These are phyloP conservation scores for Neurospora crassa DNA, from an alignment of 2,329 filamentous ascomycete species.

Conservation along the genomic window DNA sequence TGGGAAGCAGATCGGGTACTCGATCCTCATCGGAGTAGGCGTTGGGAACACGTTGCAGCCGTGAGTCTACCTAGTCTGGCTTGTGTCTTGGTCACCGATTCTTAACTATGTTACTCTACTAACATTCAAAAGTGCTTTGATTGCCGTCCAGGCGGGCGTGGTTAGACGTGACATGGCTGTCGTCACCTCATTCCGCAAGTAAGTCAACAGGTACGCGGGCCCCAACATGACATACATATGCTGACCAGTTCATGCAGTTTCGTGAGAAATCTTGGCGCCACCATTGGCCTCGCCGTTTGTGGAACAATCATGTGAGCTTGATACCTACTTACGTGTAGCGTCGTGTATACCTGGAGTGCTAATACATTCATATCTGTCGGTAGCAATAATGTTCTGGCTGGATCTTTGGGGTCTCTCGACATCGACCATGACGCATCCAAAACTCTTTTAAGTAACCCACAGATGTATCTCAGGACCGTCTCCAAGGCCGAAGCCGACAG, in stretches of 20 bases:
- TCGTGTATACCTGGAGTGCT: neutral
- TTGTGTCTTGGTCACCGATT: neutral
- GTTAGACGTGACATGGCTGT: constrained; percentile 36
- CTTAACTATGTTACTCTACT: constrained; percentile 2
- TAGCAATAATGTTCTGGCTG: constrained; percentile 29
- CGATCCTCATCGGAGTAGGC: constrained; percentile 40
- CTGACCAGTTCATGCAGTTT: constrained; percentile 21
- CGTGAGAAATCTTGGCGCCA: constrained; percentile 29
- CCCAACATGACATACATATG: neutral
- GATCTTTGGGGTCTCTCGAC: constrained; percentile 20
- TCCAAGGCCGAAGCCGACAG: constrained; percentile 20
- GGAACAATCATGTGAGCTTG: constrained; percentile 26
- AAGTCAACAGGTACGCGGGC: constrained; percentile 8
- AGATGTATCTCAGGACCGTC: constrained; percentile 23
- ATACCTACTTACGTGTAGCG: neutral
- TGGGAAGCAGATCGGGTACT: constrained; percentile 45
- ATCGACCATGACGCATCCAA: constrained; percentile 16
- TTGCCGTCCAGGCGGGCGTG: constrained; percentile 48
- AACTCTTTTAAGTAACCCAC: constrained; percentile 25
- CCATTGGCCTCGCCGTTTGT: constrained; percentile 29
- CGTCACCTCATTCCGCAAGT: constrained; percentile 35
- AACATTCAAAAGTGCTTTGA: constrained; percentile 24
- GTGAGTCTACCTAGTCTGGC: constrained; percentile 18
- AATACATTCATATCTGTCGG: constrained; percentile 4
- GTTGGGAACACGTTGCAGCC: constrained; percentile 44